Evolutionary conservation across 1,139 yeast species (phyloP).

Genomic region (Yueomyces sp.): DNA sequence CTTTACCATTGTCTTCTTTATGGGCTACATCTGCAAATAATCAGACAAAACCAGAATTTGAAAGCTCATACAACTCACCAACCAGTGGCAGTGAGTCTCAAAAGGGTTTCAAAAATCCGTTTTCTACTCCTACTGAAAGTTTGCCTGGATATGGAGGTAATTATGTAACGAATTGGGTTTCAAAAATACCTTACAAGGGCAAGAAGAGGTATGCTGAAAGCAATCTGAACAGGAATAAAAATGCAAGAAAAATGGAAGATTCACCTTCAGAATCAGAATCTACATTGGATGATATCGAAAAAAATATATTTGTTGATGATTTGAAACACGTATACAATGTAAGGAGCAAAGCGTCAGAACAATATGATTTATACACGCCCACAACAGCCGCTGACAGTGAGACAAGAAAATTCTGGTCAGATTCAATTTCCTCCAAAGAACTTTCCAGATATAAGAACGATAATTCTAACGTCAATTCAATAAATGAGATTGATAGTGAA

Average conservation of each 20-base stretch:
- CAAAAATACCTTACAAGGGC: not conserved
- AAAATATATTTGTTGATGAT: not conserved
- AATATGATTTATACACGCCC: conserved; percentile 9
- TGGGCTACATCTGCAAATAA: conserved; percentile 69
- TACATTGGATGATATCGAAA: conserved; percentile 1
- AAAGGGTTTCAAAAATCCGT: conserved; percentile 1
- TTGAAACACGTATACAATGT: not conserved
- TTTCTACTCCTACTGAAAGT: conserved; percentile 7
- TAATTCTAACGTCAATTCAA: not conserved
- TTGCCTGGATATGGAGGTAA: conserved; percentile 2
- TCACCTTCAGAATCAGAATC: not conserved
- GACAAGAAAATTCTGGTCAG: conserved; percentile 23
- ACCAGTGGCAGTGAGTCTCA: conserved; percentile 6
- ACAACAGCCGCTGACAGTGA: conserved; percentile 24
- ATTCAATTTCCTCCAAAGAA: not conserved
- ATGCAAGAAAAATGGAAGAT: too few relatives aligned
- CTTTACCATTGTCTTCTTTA: conserved; percentile 72
- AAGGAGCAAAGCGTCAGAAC: not conserved
- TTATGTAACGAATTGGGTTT: not conserved
- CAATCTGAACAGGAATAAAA: too few relatives aligned
- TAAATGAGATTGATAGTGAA: conserved; percentile 1
- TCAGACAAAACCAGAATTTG: conserved; percentile 25
- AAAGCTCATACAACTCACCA: conserved; percentile 10
- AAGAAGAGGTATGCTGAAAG: too few relatives aligned
- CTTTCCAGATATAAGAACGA: too few relatives aligned